phyloP scores from a whole-genome alignment of 148 eudicot species.

The Tetragonia tetragonoides region DNA sequence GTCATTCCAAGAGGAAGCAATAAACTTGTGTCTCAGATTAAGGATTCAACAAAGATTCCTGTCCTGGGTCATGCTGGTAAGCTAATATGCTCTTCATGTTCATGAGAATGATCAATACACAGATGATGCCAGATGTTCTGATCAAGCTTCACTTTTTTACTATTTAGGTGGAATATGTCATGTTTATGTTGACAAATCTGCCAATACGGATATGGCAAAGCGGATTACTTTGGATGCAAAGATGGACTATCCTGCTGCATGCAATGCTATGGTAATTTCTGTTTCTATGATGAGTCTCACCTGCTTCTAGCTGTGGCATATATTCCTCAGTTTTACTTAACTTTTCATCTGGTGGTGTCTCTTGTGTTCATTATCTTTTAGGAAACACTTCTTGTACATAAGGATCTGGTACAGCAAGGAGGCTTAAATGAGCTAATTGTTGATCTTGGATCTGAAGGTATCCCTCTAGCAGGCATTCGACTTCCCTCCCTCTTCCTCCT shows the following conservation, averaged over 20 bases:
- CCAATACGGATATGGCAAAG: slow-evolving; percentile 79
- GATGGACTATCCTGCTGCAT: slow-evolving; percentile 92
- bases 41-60: slow-evolving; percentile 91
- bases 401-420: slow-evolving; percentile 60
- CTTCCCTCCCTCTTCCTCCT: too few relatives aligned
- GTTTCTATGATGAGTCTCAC: background rate
- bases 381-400: slow-evolving; percentile 97
- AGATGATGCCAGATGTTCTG: slow-evolving; percentile 3
- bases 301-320: background rate
- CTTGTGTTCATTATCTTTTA: slow-evolving; percentile 20
- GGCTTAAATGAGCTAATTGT: slow-evolving; percentile 50
- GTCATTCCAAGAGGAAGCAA: slow-evolving; percentile 99
- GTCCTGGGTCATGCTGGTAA: slow-evolving; percentile 96
- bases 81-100: slow-evolving; percentile 6
- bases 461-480: background rate
- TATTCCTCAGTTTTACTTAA: background rate
- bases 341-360: background rate
- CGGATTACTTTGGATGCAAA: slow-evolving; percentile 78
- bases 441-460: slow-evolving; percentile 76
- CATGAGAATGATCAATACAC: background rate
- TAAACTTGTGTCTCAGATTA: slow-evolving; percentile 91
- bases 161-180: slow-evolving; percentile 91
- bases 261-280: slow-evolving; percentile 88
- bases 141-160: slow-evolving; percentile 19
- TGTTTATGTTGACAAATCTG: slow-evolving; percentile 92